Base-by-base conservation (phyloP, 306 rosid genomes). In the Cucurbita maxima region DNA sequence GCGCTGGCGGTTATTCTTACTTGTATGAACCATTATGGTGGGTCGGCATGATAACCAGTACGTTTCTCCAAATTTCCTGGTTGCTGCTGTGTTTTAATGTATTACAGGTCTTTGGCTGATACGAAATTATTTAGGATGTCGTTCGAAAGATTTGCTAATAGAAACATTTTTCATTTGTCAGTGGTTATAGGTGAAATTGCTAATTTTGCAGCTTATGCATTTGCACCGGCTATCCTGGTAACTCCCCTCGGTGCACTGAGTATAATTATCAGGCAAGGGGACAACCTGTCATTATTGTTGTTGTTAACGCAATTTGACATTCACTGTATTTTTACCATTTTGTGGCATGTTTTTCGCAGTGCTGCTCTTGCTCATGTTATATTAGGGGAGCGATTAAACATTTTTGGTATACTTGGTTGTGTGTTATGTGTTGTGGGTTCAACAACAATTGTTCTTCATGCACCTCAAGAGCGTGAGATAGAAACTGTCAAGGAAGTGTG, bases 21-120 rank as follows among this genome's bases (percentile, higher is more conserved):
- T 75, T 88, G 58, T 52, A 7, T 79, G 90, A 88, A 76, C 92
- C 92, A 4, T 78, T 53, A 58, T 88, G 92, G 92, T 88, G 92
- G 92, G 60, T 55, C 57, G 92, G 92, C 80, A 88, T 88, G 92
- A 52, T 72, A 75, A 58, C 85, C 50, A 88, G 92, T 88, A 50
- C 78, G 92, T 79, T 41, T 36, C 10, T 57, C 12, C 38, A 66
- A 44, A 44, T 54, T 66, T 19, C 10, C 11, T 44, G 72, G 55
- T 44, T 44, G 8, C 72, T 18, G 16, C 40, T 44, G 54, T 44
- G 55, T 66, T 66, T 20, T 43, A 44, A 11, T 60, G 67, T 37
- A 36, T 43, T 40, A 18, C 8, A 63, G 34, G 63, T 34, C 51
- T 43, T 43, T 62, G 22, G 68, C 16, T 61, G 25, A 38, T 16